Evolutionary conservation across 75 land plant species (phyloP).

Genomic region (Picea glauca): DNA sequence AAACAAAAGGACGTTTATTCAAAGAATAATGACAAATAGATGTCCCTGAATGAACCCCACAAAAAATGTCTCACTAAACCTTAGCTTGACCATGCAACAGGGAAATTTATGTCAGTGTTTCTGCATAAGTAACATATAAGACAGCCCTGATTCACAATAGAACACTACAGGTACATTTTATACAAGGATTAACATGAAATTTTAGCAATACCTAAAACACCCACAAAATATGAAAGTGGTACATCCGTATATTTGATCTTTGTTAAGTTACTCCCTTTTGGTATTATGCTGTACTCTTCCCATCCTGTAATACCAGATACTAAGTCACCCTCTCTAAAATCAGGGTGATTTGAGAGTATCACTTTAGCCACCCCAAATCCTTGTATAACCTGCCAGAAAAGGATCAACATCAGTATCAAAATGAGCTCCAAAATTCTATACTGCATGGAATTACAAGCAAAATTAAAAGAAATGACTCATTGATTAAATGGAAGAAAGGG

Average conservation of each 20-base stretch:
- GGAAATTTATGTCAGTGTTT: not conserved
- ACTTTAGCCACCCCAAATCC: conserved; percentile 57
- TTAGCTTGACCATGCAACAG: not conserved
- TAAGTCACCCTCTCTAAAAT: conserved; percentile 45
- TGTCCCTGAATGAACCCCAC: not conserved
- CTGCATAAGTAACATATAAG: not conserved
- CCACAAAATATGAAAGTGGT: conserved; percentile 50
- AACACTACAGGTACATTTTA: not conserved
- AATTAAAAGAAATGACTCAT: no score
- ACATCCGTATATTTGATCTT: conserved; percentile 28
- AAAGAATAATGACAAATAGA: not conserved
- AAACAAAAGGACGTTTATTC: no score
- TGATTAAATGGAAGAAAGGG: no score
- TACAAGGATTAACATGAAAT: not conserved
- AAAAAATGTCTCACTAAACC: not conserved
- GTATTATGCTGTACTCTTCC: conserved; percentile 48
- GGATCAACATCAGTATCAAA: not conserved
- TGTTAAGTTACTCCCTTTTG: conserved; percentile 13
- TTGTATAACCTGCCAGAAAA: conserved; percentile 22
- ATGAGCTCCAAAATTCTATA: no score
- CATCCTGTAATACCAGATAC: conserved; percentile 47
- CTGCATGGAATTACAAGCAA: no score
- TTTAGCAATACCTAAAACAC: conserved; percentile 33
- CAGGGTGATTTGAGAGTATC: conserved; percentile 42
- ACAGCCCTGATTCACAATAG: not conserved